phyloP scores from a whole-genome alignment of 345 rosid species.

The Rhodamnia rubescens region DNA sequence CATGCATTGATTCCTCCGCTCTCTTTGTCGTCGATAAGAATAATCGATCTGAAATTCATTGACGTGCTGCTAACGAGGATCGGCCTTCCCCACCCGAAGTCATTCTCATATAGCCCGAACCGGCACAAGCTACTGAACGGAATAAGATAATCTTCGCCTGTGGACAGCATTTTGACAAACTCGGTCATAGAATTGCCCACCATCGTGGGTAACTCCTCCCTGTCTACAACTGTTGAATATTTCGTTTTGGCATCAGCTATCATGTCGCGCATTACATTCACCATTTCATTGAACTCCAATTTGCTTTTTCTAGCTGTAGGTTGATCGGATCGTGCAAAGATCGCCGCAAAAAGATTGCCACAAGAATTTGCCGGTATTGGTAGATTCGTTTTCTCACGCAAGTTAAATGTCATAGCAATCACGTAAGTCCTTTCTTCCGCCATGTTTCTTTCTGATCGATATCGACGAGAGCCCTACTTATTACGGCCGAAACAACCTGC shows the following conservation, averaged over 20 bases:
- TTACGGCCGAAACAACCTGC: not conserved
- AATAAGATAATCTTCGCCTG: not conserved
- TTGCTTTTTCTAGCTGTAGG: not conserved
- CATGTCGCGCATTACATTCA: not conserved
- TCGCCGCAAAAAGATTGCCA: not conserved
- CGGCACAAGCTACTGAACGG: not conserved
- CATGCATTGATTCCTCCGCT: constrained; percentile 33
- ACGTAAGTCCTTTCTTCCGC: not conserved
- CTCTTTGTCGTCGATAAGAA: not conserved
- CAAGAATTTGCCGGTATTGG: not conserved
- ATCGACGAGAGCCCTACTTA: not conserved
- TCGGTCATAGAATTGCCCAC: not conserved
- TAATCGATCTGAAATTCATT: not conserved
- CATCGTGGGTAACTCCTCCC: not conserved
- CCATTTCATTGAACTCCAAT: not conserved
- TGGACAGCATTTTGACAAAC: not conserved
- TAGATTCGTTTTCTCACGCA: not conserved
- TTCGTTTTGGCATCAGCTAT: not conserved
- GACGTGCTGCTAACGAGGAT: not conserved
- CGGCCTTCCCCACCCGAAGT: not conserved
- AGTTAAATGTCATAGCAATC: not conserved
- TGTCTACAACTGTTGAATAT: not conserved
- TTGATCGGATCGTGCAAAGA: not conserved
- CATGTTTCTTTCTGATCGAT: not conserved
- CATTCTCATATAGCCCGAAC: not conserved